Evolutionary conservation across 306 rosid genomes (phyloP).

Genomic region (Dicorynia guianensis): DNA sequence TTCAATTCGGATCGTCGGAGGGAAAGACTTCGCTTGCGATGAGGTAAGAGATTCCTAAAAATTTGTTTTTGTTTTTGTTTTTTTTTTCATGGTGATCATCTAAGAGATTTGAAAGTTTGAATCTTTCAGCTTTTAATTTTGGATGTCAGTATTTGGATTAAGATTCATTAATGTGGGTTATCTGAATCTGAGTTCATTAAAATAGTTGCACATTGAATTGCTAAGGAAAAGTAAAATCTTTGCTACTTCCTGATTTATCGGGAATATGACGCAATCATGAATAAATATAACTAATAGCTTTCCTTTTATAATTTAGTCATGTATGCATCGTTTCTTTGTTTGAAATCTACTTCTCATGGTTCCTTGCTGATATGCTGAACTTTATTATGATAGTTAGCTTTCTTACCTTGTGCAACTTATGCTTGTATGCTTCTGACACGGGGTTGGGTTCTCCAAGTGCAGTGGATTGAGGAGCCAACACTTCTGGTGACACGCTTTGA

Average conservation of each 20-base stretch:
- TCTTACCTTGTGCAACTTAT: neutral
- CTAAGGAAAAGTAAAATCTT: neutral
- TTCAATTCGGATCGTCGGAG: slow-evolving; percentile 59
- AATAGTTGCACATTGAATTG: neutral
- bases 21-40: slow-evolving; percentile 63
- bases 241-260: neutral
- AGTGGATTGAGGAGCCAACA: slow-evolving; percentile 98
- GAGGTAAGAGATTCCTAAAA: slow-evolving; percentile 53
- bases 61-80: neutral
- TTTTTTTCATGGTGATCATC: slow-evolving; percentile 7
- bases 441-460: slow-evolving; percentile 50
- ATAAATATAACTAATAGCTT: neutral
- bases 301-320: too few relatives aligned
- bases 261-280: slow-evolving; percentile 2
- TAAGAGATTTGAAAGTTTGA: neutral
- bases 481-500: slow-evolving; percentile 92
- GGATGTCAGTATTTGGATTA: neutral
- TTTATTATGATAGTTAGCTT: slow-evolving; percentile 8
- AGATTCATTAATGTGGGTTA: neutral
- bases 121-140: neutral
- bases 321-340: neutral
- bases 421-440: slow-evolving; percentile 48
- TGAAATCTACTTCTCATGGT: neutral
- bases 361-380: slow-evolving; percentile 17
- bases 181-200: slow-evolving; percentile 1